Evolutionary conservation across 306 rosid species (phyloP).

Genomic region (Glycine tomentella): DNA sequence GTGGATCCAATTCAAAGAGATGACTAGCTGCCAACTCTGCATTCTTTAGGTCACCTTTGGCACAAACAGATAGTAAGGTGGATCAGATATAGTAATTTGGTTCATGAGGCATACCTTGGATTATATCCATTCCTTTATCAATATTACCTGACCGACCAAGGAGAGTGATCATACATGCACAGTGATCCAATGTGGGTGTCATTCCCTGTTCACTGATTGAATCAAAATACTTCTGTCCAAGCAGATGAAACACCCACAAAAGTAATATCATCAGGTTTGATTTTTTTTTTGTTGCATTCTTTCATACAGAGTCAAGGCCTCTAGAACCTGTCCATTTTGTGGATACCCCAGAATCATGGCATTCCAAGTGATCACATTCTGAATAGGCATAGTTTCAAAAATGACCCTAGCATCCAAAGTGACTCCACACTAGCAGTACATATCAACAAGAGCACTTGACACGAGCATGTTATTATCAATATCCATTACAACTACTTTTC

Average conservation of each 20-base stretch:
- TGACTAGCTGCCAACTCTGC: conserved; percentile 57
- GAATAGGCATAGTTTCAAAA: conserved; percentile 53
- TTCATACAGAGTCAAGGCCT: conserved; percentile 56
- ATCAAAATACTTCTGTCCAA: conserved; percentile 54
- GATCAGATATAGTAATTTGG: no score
- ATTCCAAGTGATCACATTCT: conserved; percentile 56
- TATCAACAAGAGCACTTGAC: conserved; percentile 62
- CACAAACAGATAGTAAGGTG: conserved; percentile 51
- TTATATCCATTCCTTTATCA: conserved; percentile 51
- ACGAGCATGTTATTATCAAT: conserved; percentile 54
- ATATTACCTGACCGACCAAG: conserved; percentile 55
- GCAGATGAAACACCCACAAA: conserved; percentile 58
- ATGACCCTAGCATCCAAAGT: conserved; percentile 57
- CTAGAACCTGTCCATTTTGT: conserved; percentile 54
- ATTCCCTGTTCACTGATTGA: conserved; percentile 55
- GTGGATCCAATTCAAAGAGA: conserved; percentile 56
- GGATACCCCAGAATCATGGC: conserved; percentile 60
- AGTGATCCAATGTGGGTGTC: conserved; percentile 60
- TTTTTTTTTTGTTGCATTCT: conserved; percentile 53
- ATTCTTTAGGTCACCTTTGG: conserved; percentile 50
- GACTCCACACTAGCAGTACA: conserved; percentile 66
- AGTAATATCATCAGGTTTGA: conserved; percentile 57
- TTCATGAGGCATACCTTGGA: no score
- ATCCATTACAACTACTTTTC: conserved; percentile 52
- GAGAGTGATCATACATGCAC: conserved; percentile 60